A percentile compares a stretch with the other conserved stretches of the same genome.
phyloP scores from a whole-genome alignment of 202 grass and related monocot genomes.

The Zoysia matrella region DNA sequence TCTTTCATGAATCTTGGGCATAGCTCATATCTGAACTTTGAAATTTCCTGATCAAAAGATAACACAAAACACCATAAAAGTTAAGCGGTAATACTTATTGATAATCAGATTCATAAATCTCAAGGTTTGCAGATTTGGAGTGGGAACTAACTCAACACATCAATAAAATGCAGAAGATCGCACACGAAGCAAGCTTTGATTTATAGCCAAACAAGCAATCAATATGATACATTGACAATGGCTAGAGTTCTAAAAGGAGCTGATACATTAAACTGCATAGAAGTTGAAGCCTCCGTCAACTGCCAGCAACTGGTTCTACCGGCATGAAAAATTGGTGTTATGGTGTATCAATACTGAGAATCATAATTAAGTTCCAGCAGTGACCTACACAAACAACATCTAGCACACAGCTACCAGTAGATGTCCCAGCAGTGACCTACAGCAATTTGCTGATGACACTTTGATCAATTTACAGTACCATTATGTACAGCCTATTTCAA shows the following conservation, averaged over 20 bases:
- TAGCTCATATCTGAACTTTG: slow-evolving; percentile 97
- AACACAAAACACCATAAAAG: not conserved
- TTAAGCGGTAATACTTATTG: not conserved
- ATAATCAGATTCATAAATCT: not conserved
- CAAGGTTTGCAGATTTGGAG: not conserved
- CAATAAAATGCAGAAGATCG: not conserved
- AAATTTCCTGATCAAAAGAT: slow-evolving; percentile 82
- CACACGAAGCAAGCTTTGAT: not conserved
- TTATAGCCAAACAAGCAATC: not conserved
- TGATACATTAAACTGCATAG: not conserved
- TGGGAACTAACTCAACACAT: not conserved
- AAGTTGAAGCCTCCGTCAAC: not conserved
- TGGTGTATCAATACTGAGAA: too few relatives aligned
- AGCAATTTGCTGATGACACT: too few relatives aligned
- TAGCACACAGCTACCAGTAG: not conserved
- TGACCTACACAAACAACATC: not conserved
- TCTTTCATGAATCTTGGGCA: slow-evolving; percentile 95
- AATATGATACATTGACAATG: not conserved
- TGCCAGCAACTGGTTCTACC: not conserved
- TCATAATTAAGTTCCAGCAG: not conserved
- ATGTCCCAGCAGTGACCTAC: not conserved
- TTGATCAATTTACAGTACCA: not conserved
- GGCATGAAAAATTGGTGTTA: not conserved
- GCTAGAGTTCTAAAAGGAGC: not conserved
- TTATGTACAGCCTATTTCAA: slow-evolving; percentile 9